Evolutionary conservation across 148 eudicot species (phyloP), one percentile per base, ranked within the genome.

Genomic region (Silene uniflora): DNA sequence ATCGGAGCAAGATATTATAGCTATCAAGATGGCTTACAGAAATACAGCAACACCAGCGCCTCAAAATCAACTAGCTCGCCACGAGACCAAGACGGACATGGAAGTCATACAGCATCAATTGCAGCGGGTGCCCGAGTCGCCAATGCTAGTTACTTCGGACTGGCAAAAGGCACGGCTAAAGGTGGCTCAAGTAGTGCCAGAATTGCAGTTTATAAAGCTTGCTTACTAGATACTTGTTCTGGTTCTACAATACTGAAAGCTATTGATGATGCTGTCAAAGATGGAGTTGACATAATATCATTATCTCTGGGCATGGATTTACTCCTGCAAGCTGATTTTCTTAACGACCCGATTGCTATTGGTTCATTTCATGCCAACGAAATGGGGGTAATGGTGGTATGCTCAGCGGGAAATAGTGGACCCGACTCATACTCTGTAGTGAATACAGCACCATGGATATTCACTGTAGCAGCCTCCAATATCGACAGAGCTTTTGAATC

Each of bases 371-470:
- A 90, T 67, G 95, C 92, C 8, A 78, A 82, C 10, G 80, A 88
- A 71, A 88, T n/a, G 83, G 92, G 95, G 68, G 81, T 90, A 5
- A 78, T 83, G 84, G 91, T 88, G 14, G 84, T 88, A 13, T 82
- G 88, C 68, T 87, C 95, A 0, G 95, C 82, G 2, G 95, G 95
- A 46, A 90, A 90, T 78, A 81, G 84, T 63, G 95, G 95, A 18
- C 95, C 95, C 0, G 85, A 81, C 5, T 66, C 85, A 11, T 87
- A 75, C 59, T 87, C 92, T 0, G 29, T 85, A 21, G 87, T 84
- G 12, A 90, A 90, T 70, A 78, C 90, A 16, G 95, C 91, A 47
- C 95, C 95, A 16, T 88, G 95, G 95, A 80, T 85, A 35, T 78
- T 90, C 35, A 90, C 91, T 56, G 88, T 88, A 19, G 89, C 87